phyloP scores from a whole-genome alignment of 2,329 filamentous ascomycete species.

The Talaromyces sp. region DNA sequence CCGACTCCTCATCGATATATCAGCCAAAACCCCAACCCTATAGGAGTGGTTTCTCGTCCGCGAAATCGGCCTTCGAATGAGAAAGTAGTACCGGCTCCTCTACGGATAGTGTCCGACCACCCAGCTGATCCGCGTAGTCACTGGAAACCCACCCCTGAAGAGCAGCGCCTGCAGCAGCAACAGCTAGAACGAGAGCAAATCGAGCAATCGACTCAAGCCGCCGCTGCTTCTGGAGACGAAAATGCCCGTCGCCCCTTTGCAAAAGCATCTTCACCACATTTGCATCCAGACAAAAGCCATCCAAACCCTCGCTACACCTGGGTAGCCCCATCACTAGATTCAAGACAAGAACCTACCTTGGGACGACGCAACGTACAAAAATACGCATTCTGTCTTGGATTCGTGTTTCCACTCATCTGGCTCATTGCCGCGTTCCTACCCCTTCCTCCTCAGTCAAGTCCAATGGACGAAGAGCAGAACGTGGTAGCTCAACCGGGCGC shows the following conservation, averaged over 20 bases:
- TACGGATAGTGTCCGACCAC: constrained; percentile 29
- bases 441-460: constrained; percentile 58
- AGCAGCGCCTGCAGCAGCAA: constrained; percentile 22
- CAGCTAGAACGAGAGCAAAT: constrained; percentile 25
- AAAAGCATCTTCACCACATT: constrained; percentile 70
- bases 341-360: constrained; percentile 59
- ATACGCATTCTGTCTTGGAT: constrained; percentile 70
- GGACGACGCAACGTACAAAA: constrained; percentile 72
- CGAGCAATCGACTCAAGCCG: constrained; percentile 6
- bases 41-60: constrained; percentile 30
- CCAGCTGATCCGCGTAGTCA: constrained; percentile 44
- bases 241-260: constrained; percentile 44
- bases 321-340: constrained; percentile 69
- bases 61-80: constrained; percentile 26
- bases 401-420: constrained; percentile 80
- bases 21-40: constrained; percentile 25
- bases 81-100: constrained; percentile 20
- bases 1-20: constrained; percentile 30
- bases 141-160: constrained; percentile 36
- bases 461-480: constrained; percentile 49
- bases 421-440: constrained; percentile 74
- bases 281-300: constrained; percentile 61
- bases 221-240: constrained; percentile 28
- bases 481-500: constrained; percentile 44
- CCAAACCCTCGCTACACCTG: constrained; percentile 59